phyloP scores from a whole-genome alignment of 1,139 yeast species.

The Lodderomyces parapsilosis region DNA sequence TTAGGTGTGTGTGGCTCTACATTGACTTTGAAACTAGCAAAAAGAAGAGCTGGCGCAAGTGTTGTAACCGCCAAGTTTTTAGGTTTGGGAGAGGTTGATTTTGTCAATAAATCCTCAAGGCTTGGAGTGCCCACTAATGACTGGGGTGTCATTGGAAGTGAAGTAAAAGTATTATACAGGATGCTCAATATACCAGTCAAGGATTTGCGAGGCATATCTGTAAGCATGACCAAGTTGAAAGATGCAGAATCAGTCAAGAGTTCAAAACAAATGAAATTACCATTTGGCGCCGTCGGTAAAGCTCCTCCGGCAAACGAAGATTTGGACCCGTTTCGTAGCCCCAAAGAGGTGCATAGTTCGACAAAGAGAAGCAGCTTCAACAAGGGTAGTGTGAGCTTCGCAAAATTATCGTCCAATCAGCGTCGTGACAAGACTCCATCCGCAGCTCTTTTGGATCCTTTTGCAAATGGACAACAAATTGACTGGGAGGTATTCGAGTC shows the following conservation, averaged over 20 bases:
- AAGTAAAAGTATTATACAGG: conserved; percentile 56
- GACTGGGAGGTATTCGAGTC: conserved; percentile 56
- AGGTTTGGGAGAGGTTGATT: conserved; percentile 82
- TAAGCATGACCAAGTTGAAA: conserved; percentile 59
- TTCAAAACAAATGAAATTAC: conserved; percentile 43
- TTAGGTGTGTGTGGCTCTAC: conserved; percentile 54
- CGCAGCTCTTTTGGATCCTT: conserved; percentile 5
- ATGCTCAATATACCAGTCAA: conserved; percentile 57
- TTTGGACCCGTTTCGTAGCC: too few species aligned
- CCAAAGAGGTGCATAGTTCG: not conserved
- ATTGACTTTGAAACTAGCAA: conserved; percentile 64
- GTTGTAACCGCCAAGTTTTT: conserved; percentile 71
- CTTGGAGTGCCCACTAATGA: conserved; percentile 69
- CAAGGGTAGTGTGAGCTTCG: conserved; percentile 7
- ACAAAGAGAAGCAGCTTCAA: conserved; percentile 14
- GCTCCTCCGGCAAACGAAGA: not conserved
- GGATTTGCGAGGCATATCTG: conserved; percentile 78
- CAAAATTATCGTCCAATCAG: not conserved
- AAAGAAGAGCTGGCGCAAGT: conserved; percentile 65
- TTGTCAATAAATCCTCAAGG: conserved; percentile 55
- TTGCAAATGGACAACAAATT: conserved; percentile 22
- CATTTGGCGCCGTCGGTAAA: conserved; percentile 22
- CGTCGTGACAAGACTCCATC: not conserved
- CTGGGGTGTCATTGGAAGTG: conserved; percentile 58
- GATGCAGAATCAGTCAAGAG: conserved; percentile 30